Base-by-base conservation (phyloP, 257 asterid species). In the Verbascum thapsus region DNA sequence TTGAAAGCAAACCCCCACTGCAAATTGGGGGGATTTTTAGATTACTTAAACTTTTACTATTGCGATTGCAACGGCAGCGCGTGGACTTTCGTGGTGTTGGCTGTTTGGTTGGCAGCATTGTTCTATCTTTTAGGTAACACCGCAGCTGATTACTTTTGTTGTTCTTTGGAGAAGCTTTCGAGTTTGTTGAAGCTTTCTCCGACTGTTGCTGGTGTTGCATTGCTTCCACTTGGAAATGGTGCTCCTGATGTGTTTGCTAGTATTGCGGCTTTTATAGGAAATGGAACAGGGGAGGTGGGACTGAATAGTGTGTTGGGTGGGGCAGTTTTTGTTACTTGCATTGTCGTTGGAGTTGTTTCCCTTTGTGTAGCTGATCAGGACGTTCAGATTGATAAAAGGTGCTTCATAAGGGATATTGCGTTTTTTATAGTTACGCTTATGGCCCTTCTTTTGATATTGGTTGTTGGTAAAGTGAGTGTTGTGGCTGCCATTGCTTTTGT, bases 161-260 rank as follows among this genome's bases (percentile, higher is more conserved):
- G 89, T 57, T 94, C 96, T 2, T 63, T 94, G 78, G 90, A 85
- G 78, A 87, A 87, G 82, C 94, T 94, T 52, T 88, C 99, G 3
- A 72, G 72, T 56, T 48, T 94, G 19, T 60, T 94, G 78, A 85
- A 80, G 78, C 81, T 94, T 5, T 84, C 99, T 12, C 98, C 99
- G 1, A 81, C 98, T 0, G 96, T 94, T 32, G 95, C 99, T 35
- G 99, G 99, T 40, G 96, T 90, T 17, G 78, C 95, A 67, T 73
- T 94, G 67, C 98, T 94, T 59, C 99, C 99, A 0, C 92, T 94
- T 35, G 99, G 99, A 32, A 94, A 94, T 51, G 99, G 99, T 7
- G 98, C 99, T 39, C 97, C 96, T 0, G 99, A 94, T 72, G 99
- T 94, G 45, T 94, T 94, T 62, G 88, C 98, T 0, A 90, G 99